Percentiles rank a stretch among this genome's conserved stretches.
Conservation (phyloP, 805 yeast species). For the Metahyphopichia silvanorum region DNA sequence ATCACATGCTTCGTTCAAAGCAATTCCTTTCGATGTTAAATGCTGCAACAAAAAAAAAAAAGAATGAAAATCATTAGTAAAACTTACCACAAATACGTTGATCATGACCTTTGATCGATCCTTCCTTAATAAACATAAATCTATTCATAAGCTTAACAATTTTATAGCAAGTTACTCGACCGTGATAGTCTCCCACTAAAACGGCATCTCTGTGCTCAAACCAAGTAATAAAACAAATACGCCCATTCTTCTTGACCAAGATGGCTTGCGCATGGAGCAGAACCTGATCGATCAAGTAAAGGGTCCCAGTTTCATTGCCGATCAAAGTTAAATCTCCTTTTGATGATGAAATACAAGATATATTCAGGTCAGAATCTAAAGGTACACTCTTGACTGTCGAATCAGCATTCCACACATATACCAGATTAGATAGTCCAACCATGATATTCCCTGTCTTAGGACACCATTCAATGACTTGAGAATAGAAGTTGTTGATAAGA, state of each 20-base stretch:
- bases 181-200: conserved; percentile 64
- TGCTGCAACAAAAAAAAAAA: conserved; percentile 1
- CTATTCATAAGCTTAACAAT: conserved; percentile 11
- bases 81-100: conserved; percentile 39
- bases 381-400: conserved; percentile 35
- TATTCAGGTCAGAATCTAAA: conserved; percentile 42
- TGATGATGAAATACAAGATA: conserved; percentile 1
- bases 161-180: conserved; percentile 49
- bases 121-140: conserved; percentile 8
- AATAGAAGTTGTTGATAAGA: conserved; percentile 72
- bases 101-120: conserved; percentile 21
- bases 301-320: conserved; percentile 57
- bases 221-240: conserved; percentile 64
- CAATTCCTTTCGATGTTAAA: conserved; percentile 46
- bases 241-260: conserved; percentile 22
- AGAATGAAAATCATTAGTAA: conserved; percentile 4
- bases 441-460: conserved; percentile 45
- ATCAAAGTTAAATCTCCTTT: conserved; percentile 58
- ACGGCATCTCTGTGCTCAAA: too few species aligned
- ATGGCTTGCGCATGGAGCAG: conserved; percentile 11
- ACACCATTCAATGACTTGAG: conserved; percentile 76
- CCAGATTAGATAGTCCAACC: conserved; percentile 61
- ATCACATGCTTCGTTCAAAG: conserved; percentile 49
- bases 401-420: conserved; percentile 60
- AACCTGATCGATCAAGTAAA: conserved; percentile 44